Evolutionary conservation across 129 eudicot genomes (phyloP), one percentile per base, ranked within the genome.

Genomic region (Heracleum sosnowskyi): DNA sequence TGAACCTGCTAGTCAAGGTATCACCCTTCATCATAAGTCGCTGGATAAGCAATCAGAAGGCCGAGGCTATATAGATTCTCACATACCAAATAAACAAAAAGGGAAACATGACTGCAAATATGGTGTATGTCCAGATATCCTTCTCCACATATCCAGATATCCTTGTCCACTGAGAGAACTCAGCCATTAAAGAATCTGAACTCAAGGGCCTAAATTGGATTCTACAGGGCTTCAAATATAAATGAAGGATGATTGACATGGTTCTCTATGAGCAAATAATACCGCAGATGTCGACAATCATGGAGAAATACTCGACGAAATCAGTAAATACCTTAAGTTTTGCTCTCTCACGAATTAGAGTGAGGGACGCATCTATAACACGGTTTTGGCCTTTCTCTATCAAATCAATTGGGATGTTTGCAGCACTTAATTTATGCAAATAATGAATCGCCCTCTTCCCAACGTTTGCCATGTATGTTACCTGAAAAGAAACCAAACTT

Each of bases 341-440:
- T 68, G 98, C 98, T 77, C 96, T 86, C 83, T 94, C 98, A 26
- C 98, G 98, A 79, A 94, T 94, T 63, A 94, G 96, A 41, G 97
- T 94, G 77, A 94, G 96, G 80, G 98, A 94, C 9, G 98, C 98
- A 82, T 94, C 97, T 36, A 94, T 84, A 47, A 94, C 98, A 63
- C 98, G 93, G 73, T 85, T 86, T 77, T 94, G 98, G 11, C 98
- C 97, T 73, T 87, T 87, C 80, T 88, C 92, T 74, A 90, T 81
- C 88, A 94, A 77, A 78, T 91, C 90, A 76, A 81, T 82, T 4
- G 98, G 92, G 77, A 94, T 86, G 78, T 84, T 90, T 77, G 86
- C 89, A 73, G 89, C 89, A 81, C 84, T 86, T 78, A 91, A 73
- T 77, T 84, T 88, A 62, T 90, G 93, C 80, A 91, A 22, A 85